phyloP scores from a whole-genome alignment of 352 stramenopile genomes.

The Pythium volutum region DNA sequence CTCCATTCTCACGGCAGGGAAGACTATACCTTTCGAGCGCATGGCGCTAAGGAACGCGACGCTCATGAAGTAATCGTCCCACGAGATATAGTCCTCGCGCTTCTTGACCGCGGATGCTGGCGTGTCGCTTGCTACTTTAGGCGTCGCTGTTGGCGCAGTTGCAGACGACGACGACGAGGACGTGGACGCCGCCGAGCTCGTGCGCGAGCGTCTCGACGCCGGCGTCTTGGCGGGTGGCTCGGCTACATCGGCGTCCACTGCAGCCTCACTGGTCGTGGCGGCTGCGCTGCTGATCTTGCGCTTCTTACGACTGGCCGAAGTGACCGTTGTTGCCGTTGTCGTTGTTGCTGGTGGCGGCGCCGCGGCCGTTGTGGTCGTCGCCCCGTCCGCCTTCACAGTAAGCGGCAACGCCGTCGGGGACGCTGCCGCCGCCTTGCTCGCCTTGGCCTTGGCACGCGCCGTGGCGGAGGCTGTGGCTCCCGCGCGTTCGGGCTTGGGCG shows the following conservation, averaged over 20 bases:
- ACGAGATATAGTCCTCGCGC: slow-evolving; percentile 91
- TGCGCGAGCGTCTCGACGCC: neutral
- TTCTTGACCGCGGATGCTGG: slow-evolving; percentile 38
- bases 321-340: neutral
- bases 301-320: slow-evolving; percentile 8
- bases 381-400: neutral
- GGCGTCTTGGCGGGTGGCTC: slow-evolving; percentile 4
- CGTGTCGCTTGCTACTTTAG: neutral
- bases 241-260: neutral
- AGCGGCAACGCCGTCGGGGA: neutral
- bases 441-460: neutral
- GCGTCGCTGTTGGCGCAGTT: neutral
- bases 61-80: slow-evolving; percentile 99
- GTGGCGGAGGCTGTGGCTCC: neutral
- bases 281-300: slow-evolving; percentile 9
- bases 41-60: slow-evolving; percentile 98
- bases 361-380: neutral
- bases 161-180: neutral
- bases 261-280: neutral
- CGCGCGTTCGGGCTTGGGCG: neutral
- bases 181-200: neutral
- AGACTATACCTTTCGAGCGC: slow-evolving; percentile 93
- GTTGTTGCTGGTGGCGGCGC: neutral
- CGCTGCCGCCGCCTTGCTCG: too few relatives aligned
- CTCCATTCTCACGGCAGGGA: neutral